Evolutionary conservation across 495 filamentous ascomycete species (phyloP).

Genomic region (Physcia stellaris): DNA sequence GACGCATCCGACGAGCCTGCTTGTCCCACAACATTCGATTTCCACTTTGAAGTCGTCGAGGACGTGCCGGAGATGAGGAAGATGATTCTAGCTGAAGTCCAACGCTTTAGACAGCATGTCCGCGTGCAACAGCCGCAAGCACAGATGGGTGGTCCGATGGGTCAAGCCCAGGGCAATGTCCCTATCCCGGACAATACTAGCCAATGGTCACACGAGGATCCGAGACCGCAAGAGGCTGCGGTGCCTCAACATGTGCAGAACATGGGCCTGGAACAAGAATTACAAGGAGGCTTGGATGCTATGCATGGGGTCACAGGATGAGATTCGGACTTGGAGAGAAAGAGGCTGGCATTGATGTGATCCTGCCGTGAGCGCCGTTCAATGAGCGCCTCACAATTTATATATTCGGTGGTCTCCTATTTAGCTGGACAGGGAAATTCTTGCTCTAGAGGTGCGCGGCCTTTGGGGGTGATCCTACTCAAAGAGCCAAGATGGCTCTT

Average conservation of each 20-base stretch:
- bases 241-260: conserved; percentile 30
- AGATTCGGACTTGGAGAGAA: too few species aligned
- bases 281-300: conserved; percentile 70
- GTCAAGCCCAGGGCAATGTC: conserved; percentile 40
- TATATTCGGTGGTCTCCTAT: too few species aligned
- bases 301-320: conserved; percentile 12
- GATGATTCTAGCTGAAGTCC: conserved; percentile 93
- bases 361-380: too few species aligned
- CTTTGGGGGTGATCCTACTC: too few species aligned
- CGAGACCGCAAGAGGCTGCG: conserved; percentile 67
- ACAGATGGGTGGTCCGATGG: conserved; percentile 21
- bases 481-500: too few species aligned
- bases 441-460: too few species aligned
- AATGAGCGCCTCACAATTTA: too few species aligned
- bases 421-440: too few species aligned
- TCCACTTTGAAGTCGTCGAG: conserved; percentile 92
- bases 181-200: conserved; percentile 60
- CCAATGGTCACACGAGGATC: conserved; percentile 71
- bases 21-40: conserved; percentile 90
- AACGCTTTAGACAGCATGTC: conserved; percentile 63
- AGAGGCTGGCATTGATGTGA: too few species aligned
- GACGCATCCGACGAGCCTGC: conserved; percentile 89
- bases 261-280: conserved; percentile 62
- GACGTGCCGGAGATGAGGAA: conserved; percentile 86
- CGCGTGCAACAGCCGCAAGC: conserved; percentile 49